phyloP scores from a whole-genome alignment of 495 filamentous ascomycete genomes.

The Penicillium ucsense region DNA sequence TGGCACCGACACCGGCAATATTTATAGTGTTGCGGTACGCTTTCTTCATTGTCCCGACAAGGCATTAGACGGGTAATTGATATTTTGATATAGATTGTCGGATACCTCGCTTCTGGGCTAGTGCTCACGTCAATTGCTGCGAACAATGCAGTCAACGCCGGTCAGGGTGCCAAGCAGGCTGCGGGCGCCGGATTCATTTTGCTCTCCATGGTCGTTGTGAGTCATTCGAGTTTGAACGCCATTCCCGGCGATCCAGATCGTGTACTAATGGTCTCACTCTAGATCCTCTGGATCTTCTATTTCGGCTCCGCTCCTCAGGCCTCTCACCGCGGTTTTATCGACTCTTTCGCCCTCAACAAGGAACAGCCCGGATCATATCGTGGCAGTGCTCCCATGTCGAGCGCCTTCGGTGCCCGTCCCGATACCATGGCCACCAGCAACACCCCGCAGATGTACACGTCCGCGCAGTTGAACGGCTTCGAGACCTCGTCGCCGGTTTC shows the following conservation, averaged over 20 bases:
- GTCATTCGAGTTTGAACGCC: conserved; percentile 14
- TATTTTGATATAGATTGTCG: conserved; percentile 50
- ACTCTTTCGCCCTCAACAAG: conserved; percentile 92
- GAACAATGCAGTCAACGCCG: conserved; percentile 68
- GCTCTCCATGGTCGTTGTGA: conserved; percentile 87
- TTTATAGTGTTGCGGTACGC: conserved; percentile 80
- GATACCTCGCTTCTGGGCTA: conserved; percentile 72
- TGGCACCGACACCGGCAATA: conserved; percentile 68
- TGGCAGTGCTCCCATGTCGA: conserved; percentile 44
- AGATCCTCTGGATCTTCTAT: conserved; percentile 99
- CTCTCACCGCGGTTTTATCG: conserved; percentile 81
- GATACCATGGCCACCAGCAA: conserved; percentile 70
- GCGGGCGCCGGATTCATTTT: conserved; percentile 89
- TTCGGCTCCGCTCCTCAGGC: conserved; percentile 89
- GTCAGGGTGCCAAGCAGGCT: conserved; percentile 65
- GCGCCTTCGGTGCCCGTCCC: conserved; percentile 49
- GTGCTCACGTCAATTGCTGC: conserved; percentile 76
- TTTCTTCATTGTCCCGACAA: neutral
- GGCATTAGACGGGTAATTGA: conserved; percentile 6
- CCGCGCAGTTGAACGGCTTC: conserved; percentile 86
- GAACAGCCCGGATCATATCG: conserved; percentile 60
- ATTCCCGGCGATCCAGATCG: neutral
- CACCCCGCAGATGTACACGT: conserved; percentile 94
- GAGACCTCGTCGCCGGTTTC: conserved; percentile 92
- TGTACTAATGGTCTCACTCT: conserved; percentile 5